phyloP scores from a whole-genome alignment of 495 filamentous ascomycete genomes.

The Penicillium longicatenatum region DNA sequence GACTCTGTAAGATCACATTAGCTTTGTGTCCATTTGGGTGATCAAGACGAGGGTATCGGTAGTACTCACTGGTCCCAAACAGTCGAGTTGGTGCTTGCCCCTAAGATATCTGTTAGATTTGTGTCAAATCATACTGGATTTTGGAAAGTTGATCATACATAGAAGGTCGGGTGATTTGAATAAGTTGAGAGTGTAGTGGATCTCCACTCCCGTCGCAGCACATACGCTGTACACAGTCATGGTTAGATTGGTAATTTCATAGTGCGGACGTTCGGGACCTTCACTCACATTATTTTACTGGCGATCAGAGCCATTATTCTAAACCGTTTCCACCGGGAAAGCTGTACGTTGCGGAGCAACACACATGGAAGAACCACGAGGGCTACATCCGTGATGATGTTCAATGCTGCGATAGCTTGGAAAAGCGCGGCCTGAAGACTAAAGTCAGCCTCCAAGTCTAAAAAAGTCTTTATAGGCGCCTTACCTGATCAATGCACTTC shows the following conservation, averaged over 20 bases:
- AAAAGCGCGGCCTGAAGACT: conserved; percentile 20
- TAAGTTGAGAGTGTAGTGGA: conserved; percentile 19
- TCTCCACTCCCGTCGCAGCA: conserved; percentile 19
- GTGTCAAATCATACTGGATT: not conserved
- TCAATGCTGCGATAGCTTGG: conserved; percentile 23
- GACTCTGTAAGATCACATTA: conserved; percentile 4
- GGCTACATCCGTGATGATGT: conserved; percentile 28
- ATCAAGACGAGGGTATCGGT: not conserved
- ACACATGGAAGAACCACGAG: conserved; percentile 27
- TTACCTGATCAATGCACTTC: conserved; percentile 27
- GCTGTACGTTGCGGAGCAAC: conserved; percentile 25
- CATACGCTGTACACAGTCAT: conserved; percentile 16
- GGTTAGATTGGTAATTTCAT: not conserved
- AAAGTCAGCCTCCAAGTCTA: not conserved
- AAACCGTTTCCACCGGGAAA: conserved; percentile 18
- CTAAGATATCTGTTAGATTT: conserved; percentile 8
- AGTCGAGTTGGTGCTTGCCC: conserved; percentile 22
- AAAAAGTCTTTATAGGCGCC: not conserved
- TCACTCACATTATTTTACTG: conserved; percentile 27
- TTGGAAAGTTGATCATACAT: conserved; percentile 10
- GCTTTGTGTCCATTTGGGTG: not conserved
- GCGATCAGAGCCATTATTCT: conserved; percentile 28
- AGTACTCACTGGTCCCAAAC: conserved; percentile 32
- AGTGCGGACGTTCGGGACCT: not conserved
- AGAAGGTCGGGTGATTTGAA: conserved; percentile 17